Conservation (phyloP, 1,139 yeast species). For the Yamadazyma buinensis region DNA sequence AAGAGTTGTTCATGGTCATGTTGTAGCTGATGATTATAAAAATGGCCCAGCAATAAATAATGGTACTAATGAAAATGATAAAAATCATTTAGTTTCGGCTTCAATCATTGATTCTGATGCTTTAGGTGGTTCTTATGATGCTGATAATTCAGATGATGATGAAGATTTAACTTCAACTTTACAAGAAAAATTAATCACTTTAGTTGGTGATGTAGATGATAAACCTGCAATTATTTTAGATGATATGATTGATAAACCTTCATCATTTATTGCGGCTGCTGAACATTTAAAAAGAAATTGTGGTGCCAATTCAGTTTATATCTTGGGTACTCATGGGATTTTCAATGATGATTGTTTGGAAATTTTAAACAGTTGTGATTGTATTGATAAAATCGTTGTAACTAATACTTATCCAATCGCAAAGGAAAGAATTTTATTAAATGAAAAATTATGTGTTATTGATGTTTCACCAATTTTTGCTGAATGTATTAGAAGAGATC, state of each 20-base stretch:
- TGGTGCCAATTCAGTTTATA: slow-evolving; percentile 88
- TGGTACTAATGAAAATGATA: not conserved
- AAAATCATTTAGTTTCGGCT: slow-evolving; percentile 12
- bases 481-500: slow-evolving; percentile 97
- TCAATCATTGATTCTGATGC: slow-evolving; percentile 45
- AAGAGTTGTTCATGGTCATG: slow-evolving; percentile 94
- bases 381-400: slow-evolving; percentile 85
- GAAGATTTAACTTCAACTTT: slow-evolving; percentile 67
- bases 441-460: slow-evolving; percentile 73
- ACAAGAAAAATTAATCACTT: slow-evolving; percentile 87
- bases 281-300: slow-evolving; percentile 93
- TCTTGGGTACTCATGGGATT: slow-evolving; percentile 94
- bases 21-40: slow-evolving; percentile 78
- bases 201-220: slow-evolving; percentile 92
- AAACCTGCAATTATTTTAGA: slow-evolving; percentile 92
- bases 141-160: slow-evolving; percentile 75
- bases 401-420: slow-evolving; percentile 94
- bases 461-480: slow-evolving; percentile 95
- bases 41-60: not conserved
- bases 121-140: slow-evolving; percentile 82
- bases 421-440: slow-evolving; percentile 50
- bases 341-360: slow-evolving; percentile 86
- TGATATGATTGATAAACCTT: slow-evolving; percentile 96
- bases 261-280: slow-evolving; percentile 93
- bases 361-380: slow-evolving; percentile 68